phyloP scores from a whole-genome alignment of 768 basidiomycete species.

The Rhodotorula babjevae region DNA sequence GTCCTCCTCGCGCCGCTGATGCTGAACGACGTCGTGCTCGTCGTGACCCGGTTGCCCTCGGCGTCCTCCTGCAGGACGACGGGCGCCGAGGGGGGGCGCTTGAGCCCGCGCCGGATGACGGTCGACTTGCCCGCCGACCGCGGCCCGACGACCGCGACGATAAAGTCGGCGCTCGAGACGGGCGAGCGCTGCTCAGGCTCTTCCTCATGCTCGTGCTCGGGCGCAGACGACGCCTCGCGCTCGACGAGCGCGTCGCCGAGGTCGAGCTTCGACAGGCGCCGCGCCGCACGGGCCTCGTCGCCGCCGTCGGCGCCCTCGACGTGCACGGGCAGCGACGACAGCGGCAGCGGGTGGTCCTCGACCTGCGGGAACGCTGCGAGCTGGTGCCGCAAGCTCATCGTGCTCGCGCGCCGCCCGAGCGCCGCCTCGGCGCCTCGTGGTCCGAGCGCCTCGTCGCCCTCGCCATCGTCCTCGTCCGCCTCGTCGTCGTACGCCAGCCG shows the following conservation, averaged over 20 bases:
- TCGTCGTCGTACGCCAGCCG: not conserved
- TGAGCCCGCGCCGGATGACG: constrained; percentile 71
- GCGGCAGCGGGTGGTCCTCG: not conserved
- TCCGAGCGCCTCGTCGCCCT: not conserved
- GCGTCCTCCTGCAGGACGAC: constrained; percentile 26
- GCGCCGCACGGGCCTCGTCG: not conserved
- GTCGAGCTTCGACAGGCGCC: not conserved
- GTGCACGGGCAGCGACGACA: not conserved
- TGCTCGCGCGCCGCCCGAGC: not conserved
- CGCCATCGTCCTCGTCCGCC: not conserved
- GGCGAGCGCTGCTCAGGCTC: not conserved
- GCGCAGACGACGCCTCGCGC: no score
- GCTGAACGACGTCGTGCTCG: constrained; percentile 28
- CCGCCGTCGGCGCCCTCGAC: not conserved
- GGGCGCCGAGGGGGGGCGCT: constrained; percentile 37
- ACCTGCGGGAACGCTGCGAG: not conserved
- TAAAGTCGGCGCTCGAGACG: constrained; percentile 19
- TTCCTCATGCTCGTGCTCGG: not conserved
- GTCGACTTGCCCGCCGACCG: constrained; percentile 78
- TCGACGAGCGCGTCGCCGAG: not conserved
- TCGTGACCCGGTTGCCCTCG: constrained; percentile 36
- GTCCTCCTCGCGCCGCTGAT: constrained; percentile 45
- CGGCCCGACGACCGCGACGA: constrained; percentile 70
- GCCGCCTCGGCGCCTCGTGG: not conserved
- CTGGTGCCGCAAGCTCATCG: not conserved